Percentiles rank a stretch among this genome's conserved stretches.
These are phyloP conservation scores for Arabidopsis hybrid DNA, from an alignment of 441 rosid species.

Conservation along the genomic window DNA sequence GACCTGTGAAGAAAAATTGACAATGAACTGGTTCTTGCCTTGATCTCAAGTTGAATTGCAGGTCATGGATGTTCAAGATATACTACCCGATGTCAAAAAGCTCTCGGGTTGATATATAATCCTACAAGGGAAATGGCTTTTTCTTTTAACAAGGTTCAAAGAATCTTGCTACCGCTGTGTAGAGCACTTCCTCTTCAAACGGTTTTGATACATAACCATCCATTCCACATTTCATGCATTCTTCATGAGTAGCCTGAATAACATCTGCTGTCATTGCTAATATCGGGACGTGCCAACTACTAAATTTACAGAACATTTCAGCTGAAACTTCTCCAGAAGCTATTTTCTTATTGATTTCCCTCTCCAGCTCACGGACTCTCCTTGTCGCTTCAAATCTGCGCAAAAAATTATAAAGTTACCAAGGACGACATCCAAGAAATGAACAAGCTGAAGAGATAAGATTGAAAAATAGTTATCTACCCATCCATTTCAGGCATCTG, in stretches of 20 bases:
- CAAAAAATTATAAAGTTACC: neutral
- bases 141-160: slow-evolving; percentile 57
- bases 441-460: slow-evolving; percentile 8
- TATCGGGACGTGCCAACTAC: slow-evolving; percentile 79
- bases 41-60: slow-evolving; percentile 19
- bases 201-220: slow-evolving; percentile 91
- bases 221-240: slow-evolving; percentile 88
- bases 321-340: slow-evolving; percentile 56
- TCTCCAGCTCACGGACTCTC: slow-evolving; percentile 69
- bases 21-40: slow-evolving; percentile 43
- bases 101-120: slow-evolving; percentile 24
- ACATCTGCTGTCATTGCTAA: slow-evolving; percentile 99
- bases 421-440: slow-evolving; percentile 4
- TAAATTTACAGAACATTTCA: slow-evolving; percentile 52
- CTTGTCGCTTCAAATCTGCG: slow-evolving; percentile 89
- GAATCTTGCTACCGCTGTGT: slow-evolving; percentile 78
- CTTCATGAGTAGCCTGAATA: slow-evolving; percentile 79
- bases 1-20: slow-evolving; percentile 10
- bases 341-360: slow-evolving; percentile 60
- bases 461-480: slow-evolving; percentile 48
- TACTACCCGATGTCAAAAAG: slow-evolving; percentile 19
- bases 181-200: slow-evolving; percentile 86
- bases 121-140: slow-evolving; percentile 15
- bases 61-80: slow-evolving; percentile 6
- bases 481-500: slow-evolving; percentile 99